phyloP scores from a whole-genome alignment of 31 red algal genomes.

The Odonthalia washingtoniensis region DNA sequence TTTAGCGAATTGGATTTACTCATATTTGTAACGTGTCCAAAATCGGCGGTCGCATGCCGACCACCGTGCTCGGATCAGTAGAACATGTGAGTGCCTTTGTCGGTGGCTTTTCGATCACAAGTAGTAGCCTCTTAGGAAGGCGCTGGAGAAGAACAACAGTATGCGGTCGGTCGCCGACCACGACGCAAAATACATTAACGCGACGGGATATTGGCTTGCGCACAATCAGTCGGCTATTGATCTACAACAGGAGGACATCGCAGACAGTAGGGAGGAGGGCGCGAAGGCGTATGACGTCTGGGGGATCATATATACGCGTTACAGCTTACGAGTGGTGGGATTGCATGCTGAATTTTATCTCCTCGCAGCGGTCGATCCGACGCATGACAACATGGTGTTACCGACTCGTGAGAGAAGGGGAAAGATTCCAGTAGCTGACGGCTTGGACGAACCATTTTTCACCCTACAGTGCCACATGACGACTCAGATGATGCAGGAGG shows the following conservation, averaged over 20 bases:
- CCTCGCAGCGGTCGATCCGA: neutral
- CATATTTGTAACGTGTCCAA: too few species aligned
- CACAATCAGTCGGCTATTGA: neutral
- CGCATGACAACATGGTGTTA: neutral
- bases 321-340: neutral
- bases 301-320: neutral
- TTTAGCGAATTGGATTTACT: too few species aligned
- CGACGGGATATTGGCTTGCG: constrained; percentile 29
- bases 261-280: neutral
- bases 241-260: neutral
- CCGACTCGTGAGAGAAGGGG: neutral
- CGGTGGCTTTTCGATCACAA: neutral
- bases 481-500: constrained; percentile 23
- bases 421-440: neutral
- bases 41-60: too few species aligned
- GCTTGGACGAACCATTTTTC: neutral
- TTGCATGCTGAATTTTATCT: neutral
- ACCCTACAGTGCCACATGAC: neutral
- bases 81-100: too few species aligned
- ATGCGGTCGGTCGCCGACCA: neutral
- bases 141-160: neutral
- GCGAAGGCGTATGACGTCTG: neutral
- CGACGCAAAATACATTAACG: constrained; percentile 22
- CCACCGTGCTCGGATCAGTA: too few species aligned
- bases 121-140: neutral